Evolutionary conservation across 2,329 filamentous ascomycete species (phyloP), one percentile per base, ranked within the genome.

Genomic region (Aspergillus cejpii): DNA sequence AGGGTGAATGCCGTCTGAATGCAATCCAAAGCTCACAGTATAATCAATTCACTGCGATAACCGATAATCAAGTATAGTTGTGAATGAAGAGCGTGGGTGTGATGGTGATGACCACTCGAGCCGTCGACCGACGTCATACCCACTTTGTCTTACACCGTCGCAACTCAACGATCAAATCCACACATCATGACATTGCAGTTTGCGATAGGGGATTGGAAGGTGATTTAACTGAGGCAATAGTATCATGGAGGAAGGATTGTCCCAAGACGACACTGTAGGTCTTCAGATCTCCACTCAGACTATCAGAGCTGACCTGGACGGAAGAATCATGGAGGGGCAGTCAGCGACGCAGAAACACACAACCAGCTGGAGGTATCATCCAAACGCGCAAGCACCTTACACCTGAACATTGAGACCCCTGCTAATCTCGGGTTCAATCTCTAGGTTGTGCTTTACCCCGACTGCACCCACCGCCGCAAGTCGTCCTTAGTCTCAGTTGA

Each of bases 371-470:
- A 70, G 56, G 67, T 64, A 58, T n/a, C 48, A 28, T 43, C 7
- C 14, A 31, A 49, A 19, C 39, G 6, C 15, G 14, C 31, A 20
- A 34, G 17, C 24, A 12, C 26, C 21, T 11, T 23, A 10, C 26
- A 15, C 12, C 26, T 39, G 37, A 31, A 31, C 34, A 2, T 21
- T 17, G 7, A 36, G 39, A 38, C 33, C 39, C 7, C 3, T 24
- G 24, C 37, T 40, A 21, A 28, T 42, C 10, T n/a, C 31, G 10
- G 29, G 41, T 48, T 19, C 43, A 7, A 23, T n/a, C 39, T 14
- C 12, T 55, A 82, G 75, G 78, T 83, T 37, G 68, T 78, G 40
- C 79, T 82, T 58, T 74, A 75, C 55, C 66, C 69, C 37, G 72
- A 75, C 44, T 69, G 60, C 47, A 67, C 62, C 38, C 74, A 76